Percentiles rank a stretch among this genome's conserved stretches.
Evolutionary conservation across 495 filamentous ascomycete genomes (phyloP).

Genomic region (Hapsidospora chrysogenum): DNA sequence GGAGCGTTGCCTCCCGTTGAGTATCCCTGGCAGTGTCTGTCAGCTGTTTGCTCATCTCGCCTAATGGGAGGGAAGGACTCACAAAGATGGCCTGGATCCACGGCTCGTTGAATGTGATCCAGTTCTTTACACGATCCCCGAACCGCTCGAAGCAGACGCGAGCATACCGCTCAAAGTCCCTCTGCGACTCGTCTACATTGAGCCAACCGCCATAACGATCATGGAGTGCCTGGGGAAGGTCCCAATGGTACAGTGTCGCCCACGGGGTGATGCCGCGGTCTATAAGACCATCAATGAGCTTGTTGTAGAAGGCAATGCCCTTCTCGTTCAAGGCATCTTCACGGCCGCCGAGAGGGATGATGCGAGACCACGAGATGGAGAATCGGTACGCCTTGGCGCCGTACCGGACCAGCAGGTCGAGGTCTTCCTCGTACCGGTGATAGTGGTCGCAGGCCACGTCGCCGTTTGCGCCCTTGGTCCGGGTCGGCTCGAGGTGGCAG

Average conservation of each 20-base stretch:
- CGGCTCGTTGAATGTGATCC: slow-evolving; percentile 41
- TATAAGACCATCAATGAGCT: slow-evolving; percentile 31
- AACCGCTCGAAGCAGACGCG: slow-evolving; percentile 28
- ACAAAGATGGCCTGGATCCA: slow-evolving; percentile 30
- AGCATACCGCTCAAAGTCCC: slow-evolving; percentile 33
- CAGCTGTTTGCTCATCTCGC: background rate
- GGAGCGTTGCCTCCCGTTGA: slow-evolving; percentile 34
- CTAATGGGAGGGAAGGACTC: too few species aligned
- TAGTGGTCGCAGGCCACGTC: slow-evolving; percentile 17
- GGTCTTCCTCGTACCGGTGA: slow-evolving; percentile 13
- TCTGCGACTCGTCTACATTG: slow-evolving; percentile 34
- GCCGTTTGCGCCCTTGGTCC: slow-evolving; percentile 13
- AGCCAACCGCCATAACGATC: slow-evolving; percentile 35
- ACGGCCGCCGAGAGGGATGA: slow-evolving; percentile 17
- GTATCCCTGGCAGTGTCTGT: slow-evolving; percentile 17
- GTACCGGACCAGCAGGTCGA: slow-evolving; percentile 13
- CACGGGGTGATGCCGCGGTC: slow-evolving; percentile 32
- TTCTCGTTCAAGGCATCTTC: slow-evolving; percentile 20
- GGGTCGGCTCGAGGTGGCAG: slow-evolving; percentile 13
- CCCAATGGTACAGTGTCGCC: slow-evolving; percentile 39
- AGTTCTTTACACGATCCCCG: slow-evolving; percentile 33
- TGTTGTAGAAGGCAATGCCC: slow-evolving; percentile 29
- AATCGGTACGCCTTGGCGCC: slow-evolving; percentile 17
- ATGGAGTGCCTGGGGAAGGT: slow-evolving; percentile 34
- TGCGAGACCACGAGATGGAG: slow-evolving; percentile 18